Base-by-base conservation (phyloP, 2,329 filamentous ascomycete species). In the Cladophialophora exuberans region DNA sequence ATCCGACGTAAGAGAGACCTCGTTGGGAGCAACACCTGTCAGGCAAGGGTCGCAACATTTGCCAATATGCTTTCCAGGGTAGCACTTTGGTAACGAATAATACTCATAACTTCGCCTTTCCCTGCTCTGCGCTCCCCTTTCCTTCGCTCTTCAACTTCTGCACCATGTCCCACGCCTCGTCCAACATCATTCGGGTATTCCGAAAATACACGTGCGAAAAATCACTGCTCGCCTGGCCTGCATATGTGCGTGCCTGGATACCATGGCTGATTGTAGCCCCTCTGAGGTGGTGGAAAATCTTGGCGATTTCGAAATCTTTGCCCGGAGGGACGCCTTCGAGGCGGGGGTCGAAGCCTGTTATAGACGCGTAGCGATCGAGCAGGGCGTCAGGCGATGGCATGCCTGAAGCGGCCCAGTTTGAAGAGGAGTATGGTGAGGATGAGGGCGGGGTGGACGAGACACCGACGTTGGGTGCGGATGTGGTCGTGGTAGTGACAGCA, bases 151-250 rank as follows among this genome's bases (percentile, higher is more conserved):
- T 54, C 33, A 47, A 13, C 13, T 13, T 11, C 43, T n/a, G 25
- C 25, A 45, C 31, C 43, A 47, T 54, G 6, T 11, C 26, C n/a
- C 43, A 46, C 50, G 57, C 57, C 10, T 39, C 41, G 41, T 60
- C 45, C 33, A 60, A 26, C 46, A 45, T 54, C 50, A 44, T 54
- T 26, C 35, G 44, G 6, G 57, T 60, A 28, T 60, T 60, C 28
- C 55, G 33, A 28, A 60, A 60, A 35, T 60, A 60, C 1, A 57
- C 20, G 28, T 57, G 54, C 13, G 44, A 52, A 18, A 54, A 54
- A 6, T 60, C 57, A 31, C 54, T 57, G 39, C 57, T 60, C 28
- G 57, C 57, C 50, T 60, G 57, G n/a, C 57, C 57, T 20, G 41
- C 56, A 31, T 57, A 52, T 10, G 57, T 60, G 20, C 57, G 33